Base-by-base conservation (phyloP, 176 grass and related monocot species). In the Tillandsia fasciculata region DNA sequence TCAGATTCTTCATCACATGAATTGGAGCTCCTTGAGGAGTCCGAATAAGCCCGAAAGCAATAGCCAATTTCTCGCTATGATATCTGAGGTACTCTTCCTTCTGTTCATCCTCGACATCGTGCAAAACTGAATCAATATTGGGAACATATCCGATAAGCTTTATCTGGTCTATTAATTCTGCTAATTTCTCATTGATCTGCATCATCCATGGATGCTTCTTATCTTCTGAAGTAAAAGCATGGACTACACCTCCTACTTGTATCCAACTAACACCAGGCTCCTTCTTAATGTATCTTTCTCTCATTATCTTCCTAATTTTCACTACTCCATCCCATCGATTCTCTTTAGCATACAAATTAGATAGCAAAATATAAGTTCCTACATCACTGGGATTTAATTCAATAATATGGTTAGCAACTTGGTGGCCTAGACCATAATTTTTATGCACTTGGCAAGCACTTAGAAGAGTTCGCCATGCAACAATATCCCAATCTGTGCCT, bases 331-430 rank as follows among this genome's bases (percentile, higher is more conserved):
- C 90, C 83, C 90, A 94, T 73, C 81, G 57, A 50, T 89, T 87
- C 68, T 81, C 83, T 84, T 94, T 94, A 28, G 90, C 87, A 79
- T 90, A 94, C 90, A 90, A 90, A 56, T 94, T 90, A 52, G 90
- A 94, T 48, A 94, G 67, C 64, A 87, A 74, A 57, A 94, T 83
- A 84, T 90, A 87, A n/a, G 90, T 90, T 77, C 86, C 90, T 28
- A 84, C 72, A 77, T 90, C 86, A 11, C 73, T 76, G 50, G 90
- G 90, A 26, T 86, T 83, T 76, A 89, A 76, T 64, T 84, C 64
- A 79, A 94, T 81, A 26, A 94, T 84, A 53, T 81, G 78, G 22
- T 84, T 72, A 59, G 83, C 90, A 69, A 94, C 80, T 70, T 79
- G 75, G 69, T 90, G 76, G 72, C 83, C 86, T 9, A 94, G 68